phyloP scores from a whole-genome alignment of 306 rosid species.

The Cicer pinnatifidum region DNA sequence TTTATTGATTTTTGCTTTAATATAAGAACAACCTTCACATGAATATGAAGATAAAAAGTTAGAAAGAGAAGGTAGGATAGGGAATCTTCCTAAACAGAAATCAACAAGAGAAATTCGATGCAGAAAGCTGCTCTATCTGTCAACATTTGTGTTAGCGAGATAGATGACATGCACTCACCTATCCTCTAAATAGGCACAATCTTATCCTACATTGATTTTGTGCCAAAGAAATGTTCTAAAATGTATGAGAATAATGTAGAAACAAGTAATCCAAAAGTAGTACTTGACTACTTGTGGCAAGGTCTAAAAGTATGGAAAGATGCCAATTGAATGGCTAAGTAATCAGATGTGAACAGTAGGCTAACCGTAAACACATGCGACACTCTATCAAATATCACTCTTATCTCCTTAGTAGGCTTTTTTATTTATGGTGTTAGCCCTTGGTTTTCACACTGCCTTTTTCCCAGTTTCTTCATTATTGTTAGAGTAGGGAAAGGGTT shows the following conservation, averaged over 20 bases:
- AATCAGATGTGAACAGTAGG: not conserved
- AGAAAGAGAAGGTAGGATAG: conserved; percentile 6
- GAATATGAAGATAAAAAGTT: conserved; percentile 3
- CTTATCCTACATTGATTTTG: not conserved
- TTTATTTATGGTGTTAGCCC: not conserved
- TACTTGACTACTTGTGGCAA: not conserved
- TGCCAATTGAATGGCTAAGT: conserved; percentile 8
- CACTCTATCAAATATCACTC: not conserved
- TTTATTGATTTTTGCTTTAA: not conserved
- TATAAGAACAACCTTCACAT: not conserved
- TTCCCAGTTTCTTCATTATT: conserved; percentile 1
- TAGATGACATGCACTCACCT: not conserved
- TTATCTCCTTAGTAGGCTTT: not conserved
- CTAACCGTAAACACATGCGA: not conserved
- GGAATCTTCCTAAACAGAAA: conserved; percentile 1
- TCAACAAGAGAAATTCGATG: not conserved
- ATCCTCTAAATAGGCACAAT: not conserved
- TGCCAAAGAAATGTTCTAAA: not conserved
- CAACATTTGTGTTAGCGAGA: not conserved
- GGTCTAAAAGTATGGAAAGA: conserved; percentile 10
- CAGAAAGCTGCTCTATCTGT: not conserved
- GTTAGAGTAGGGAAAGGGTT: not conserved
- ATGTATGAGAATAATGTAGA: not conserved
- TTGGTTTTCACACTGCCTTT: not conserved
- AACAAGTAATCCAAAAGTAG: not conserved